Evolutionary conservation across 495 filamentous ascomycete species (phyloP), one percentile per base, ranked within the genome.

Genomic region (Aspergillus heteromorphus): DNA sequence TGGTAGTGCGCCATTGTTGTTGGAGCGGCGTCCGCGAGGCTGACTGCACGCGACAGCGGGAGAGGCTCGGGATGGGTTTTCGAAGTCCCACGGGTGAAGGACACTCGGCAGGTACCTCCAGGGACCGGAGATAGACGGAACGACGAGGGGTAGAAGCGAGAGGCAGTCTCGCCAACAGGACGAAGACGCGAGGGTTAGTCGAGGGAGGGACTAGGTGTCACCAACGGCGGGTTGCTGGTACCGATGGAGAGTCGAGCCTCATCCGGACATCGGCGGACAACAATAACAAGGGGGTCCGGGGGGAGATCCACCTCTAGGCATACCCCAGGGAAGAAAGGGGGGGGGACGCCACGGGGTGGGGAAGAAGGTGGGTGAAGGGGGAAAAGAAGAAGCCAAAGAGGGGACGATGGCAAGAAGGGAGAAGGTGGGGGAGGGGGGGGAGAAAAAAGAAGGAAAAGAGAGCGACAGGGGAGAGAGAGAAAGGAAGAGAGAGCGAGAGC

Each of bases 1-100:
- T 72, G 71, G 60, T 81, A 76, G 54, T 77, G 73, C 30, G 76
- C 69, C 77, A 80, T 80, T 7, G 31, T 59, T 53, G 42, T 25
- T 29, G 20, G 8, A 47, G 21, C 1, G 43, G 16, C 14, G 21
- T 23, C 23, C 20, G 16, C 13, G n/a, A 43, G 40, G 40, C 40
- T 43, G 40, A 19, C 40, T 7, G 43, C 43, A 47, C 43, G 23
- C 43, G 43, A 47, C 43, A 19, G 40, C 20, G 42, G 51, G 20
- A 17, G 43, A 29, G 27, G 43, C 23, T 47, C 43, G 43, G 43
- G 43, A 30, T 27, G 21, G 43, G 43, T 27, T 8, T 27, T 25
- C 6, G 19, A 27, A 47, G 11, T 45, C 43, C 43, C 43, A 47
- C 43, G 43, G 43, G n/a, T 16, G 43, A 47, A 2, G 4, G 23